These are phyloP conservation scores for Cordyceps farinosa DNA, from an alignment of 2,329 filamentous ascomycete species.

Conservation along the genomic window DNA sequence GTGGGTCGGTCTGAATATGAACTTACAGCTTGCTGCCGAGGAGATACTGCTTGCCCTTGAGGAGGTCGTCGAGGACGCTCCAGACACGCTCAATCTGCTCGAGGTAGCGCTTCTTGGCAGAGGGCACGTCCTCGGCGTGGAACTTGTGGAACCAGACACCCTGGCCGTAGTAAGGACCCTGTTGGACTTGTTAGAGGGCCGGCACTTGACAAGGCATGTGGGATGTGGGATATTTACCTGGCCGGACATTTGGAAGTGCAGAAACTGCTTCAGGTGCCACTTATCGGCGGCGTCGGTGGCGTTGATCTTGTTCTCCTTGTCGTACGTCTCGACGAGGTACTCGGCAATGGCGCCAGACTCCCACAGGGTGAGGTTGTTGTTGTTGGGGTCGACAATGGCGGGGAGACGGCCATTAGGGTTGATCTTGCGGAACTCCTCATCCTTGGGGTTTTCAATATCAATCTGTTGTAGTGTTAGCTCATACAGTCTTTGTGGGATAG, in stretches of 20 bases:
- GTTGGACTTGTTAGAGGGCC: conserved; percentile 1
- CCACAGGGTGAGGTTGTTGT: conserved; percentile 21
- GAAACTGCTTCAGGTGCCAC: conserved; percentile 24
- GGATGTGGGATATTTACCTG: conserved; percentile 3
- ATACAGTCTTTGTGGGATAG: not conserved
- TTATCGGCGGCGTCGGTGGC: conserved; percentile 20
- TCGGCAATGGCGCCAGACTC: conserved; percentile 24
- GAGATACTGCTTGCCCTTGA: conserved; percentile 19
- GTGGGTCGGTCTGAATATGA: not conserved
- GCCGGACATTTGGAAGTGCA: conserved; percentile 25
- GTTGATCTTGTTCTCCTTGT: conserved; percentile 20
- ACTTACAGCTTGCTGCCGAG: conserved; percentile 18
- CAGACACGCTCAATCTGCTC: conserved; percentile 27
- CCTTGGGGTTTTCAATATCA: conserved; percentile 11
- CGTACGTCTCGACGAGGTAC: conserved; percentile 23
- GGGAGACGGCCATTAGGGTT: conserved; percentile 22
- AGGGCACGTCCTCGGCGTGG: conserved; percentile 22
- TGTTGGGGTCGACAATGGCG: conserved; percentile 23
- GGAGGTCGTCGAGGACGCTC: conserved; percentile 21
- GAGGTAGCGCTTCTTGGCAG: conserved; percentile 26
- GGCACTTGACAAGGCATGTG: conserved; percentile 16
- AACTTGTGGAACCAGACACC: conserved; percentile 23
- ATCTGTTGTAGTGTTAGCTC: not conserved
- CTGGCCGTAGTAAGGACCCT: conserved; percentile 31
- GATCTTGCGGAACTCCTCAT: conserved; percentile 17